A percentile compares a stretch with the other conserved stretches of the same genome.
phyloP scores from a whole-genome alignment of 306 rosid species.

The Senna tora region DNA sequence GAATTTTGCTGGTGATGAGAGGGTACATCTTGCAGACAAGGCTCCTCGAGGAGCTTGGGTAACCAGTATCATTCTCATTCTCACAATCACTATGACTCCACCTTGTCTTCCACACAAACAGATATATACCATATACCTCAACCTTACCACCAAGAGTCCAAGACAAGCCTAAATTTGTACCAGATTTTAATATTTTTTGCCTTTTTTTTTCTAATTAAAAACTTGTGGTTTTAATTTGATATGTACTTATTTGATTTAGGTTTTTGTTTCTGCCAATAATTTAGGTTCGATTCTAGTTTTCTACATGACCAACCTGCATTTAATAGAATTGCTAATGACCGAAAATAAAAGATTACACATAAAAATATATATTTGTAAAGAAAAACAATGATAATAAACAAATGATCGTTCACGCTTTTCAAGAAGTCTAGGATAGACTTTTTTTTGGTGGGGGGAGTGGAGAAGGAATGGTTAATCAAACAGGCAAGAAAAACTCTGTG shows the following conservation, averaged over 20 bases:
- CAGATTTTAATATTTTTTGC: background rate
- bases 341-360: too few relatives aligned
- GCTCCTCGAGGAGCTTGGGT: conserved; percentile 63
- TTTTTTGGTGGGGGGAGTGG: background rate
- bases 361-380: too few relatives aligned
- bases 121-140: too few relatives aligned
- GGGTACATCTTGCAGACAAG: conserved; percentile 51
- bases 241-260: background rate
- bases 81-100: background rate
- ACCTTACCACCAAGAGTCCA: too few relatives aligned
- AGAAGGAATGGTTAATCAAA: background rate
- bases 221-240: background rate
- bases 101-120: background rate
- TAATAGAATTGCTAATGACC: too few relatives aligned
- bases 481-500: background rate
- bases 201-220: too few relatives aligned
- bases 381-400: background rate
- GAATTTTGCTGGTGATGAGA: conserved; percentile 49
- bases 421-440: background rate
- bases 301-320: too few relatives aligned
- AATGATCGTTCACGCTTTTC: too few relatives aligned
- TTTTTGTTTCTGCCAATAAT: too few relatives aligned
- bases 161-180: background rate
- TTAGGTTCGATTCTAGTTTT: too few relatives aligned
- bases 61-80: conserved; percentile 51